These are phyloP conservation scores for Trichoderma atroviride DNA, from an alignment of 2,329 filamentous ascomycete genomes.

Conservation along the genomic window DNA sequence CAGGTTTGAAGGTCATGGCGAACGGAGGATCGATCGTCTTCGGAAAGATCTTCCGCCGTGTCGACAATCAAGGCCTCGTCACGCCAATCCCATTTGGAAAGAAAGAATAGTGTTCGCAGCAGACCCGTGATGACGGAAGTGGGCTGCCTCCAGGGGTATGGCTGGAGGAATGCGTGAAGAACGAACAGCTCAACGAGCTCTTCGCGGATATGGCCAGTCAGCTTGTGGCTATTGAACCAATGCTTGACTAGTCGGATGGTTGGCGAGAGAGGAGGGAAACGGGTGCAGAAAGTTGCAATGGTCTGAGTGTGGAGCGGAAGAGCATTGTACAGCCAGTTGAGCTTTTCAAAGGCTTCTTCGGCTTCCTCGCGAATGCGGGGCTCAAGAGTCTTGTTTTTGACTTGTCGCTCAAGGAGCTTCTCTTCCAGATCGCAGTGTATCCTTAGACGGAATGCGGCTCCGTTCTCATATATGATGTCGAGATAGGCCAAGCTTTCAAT, in stretches of 20 bases:
- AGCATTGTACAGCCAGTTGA: constrained; percentile 72
- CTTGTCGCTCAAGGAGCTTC: constrained; percentile 73
- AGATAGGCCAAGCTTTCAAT: constrained; percentile 79
- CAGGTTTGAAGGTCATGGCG: constrained; percentile 76
- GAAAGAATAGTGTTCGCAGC: constrained; percentile 74
- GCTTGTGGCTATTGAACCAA: constrained; percentile 86
- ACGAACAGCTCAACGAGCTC: constrained; percentile 86
- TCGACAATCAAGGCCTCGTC: constrained; percentile 81
- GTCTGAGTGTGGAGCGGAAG: constrained; percentile 80
- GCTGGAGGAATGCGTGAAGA: constrained; percentile 75
- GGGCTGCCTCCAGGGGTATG: constrained; percentile 78
- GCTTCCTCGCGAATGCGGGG: constrained; percentile 68
- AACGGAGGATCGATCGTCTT: constrained; percentile 63
- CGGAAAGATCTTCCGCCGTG: constrained; percentile 61
- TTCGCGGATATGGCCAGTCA: constrained; percentile 73
- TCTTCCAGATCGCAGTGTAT: constrained; percentile 90
- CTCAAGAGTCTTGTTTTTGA: constrained; percentile 72
- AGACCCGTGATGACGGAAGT: constrained; percentile 80
- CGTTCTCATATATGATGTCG: constrained; percentile 74
- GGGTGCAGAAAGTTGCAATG: constrained; percentile 76
- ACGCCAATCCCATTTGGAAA: constrained; percentile 92
- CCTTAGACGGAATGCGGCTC: constrained; percentile 77
- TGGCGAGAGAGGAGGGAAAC: constrained; percentile 76
- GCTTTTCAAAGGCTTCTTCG: constrained; percentile 67
- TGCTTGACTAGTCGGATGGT: constrained; percentile 83